Base-by-base conservation (phyloP, 768 basidiomycete species). In the Podaxis sp. region DNA sequence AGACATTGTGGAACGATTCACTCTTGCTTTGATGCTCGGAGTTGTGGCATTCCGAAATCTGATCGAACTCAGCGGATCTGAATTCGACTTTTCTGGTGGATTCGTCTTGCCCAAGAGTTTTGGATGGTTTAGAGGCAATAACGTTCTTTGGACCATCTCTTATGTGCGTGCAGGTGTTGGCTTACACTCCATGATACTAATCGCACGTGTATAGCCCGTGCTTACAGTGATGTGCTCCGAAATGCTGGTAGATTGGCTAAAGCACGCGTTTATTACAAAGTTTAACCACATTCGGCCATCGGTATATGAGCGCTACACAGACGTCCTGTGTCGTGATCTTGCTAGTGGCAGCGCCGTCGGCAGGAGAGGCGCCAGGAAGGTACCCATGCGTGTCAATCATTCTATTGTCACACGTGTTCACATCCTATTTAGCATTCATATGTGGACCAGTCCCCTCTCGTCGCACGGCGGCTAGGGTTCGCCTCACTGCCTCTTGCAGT, bases 231-330 rank as follows among this genome's bases (percentile, higher is more conserved):
- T 98, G 73, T 70, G 87, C 3, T 96, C 94, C 2, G 97, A 99
- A 73, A 91, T 93, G 83, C 73, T 91, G 12, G 97, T 99, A 11
- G 97, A 99, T 72, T 99, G 96, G 96, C 81, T 98, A 55, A 99
- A 99, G 73, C 97, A 99, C 70, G 96, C 96, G 9, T 99, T 98
- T 76, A 98, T 99, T 69, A 96, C 96, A 55, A 99, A 99, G 74
- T 98, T 98, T 79, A 99, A 99, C 68, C 96, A 98, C 69, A 96
- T 99, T 52, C 87, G 96, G 0, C 94, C 95, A 0, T 91, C 90
- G 0, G 94, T 98, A 2, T 99, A 98, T 67, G 94, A 94, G 65
- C 85, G 96, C 15, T 99, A 94, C 72, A 92, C 89, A 2, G 97
- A 99, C 68, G 94, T 99, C 0, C 82, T 99, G 1, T 98, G 96